These are phyloP conservation scores for Plasmodium falciparum DNA, from an alignment of 169 alveolate species.

Conservation along the genomic window DNA sequence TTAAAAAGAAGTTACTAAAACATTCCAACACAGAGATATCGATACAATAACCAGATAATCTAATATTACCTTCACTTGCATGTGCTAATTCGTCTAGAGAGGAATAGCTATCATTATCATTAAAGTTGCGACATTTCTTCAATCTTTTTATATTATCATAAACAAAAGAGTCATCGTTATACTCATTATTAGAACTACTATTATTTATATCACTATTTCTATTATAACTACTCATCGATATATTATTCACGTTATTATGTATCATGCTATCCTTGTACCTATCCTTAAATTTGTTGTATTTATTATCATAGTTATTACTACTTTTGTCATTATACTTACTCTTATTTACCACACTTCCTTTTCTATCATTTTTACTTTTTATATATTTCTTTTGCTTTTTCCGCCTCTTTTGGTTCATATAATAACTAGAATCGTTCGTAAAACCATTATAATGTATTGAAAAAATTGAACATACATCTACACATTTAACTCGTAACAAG, in stretches of 20 bases:
- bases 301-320: background rate
- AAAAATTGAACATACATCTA: conserved; percentile 42
- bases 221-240: background rate
- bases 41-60: conserved; percentile 71
- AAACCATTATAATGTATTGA: conserved; percentile 73
- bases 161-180: background rate
- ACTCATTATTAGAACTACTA: background rate
- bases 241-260: background rate
- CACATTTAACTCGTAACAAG: conserved; percentile 46
- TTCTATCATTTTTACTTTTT: background rate
- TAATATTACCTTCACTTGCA: conserved; percentile 7
- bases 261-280: background rate
- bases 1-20: conserved; percentile 65
- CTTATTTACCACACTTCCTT: background rate
- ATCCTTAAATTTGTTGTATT: background rate
- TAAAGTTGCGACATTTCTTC: background rate
- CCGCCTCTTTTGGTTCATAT: background rate
- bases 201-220: background rate
- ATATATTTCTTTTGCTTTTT: background rate
- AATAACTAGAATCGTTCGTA: background rate
- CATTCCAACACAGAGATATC: conserved; percentile 76
- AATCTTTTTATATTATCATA: background rate
- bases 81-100: conserved; percentile 61
- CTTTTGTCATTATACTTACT: background rate
- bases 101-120: conserved; percentile 39